Evolutionary conservation across 768 basidiomycete species (phyloP), one percentile per base, ranked within the genome.

Genomic region (Mycena haematopus): DNA sequence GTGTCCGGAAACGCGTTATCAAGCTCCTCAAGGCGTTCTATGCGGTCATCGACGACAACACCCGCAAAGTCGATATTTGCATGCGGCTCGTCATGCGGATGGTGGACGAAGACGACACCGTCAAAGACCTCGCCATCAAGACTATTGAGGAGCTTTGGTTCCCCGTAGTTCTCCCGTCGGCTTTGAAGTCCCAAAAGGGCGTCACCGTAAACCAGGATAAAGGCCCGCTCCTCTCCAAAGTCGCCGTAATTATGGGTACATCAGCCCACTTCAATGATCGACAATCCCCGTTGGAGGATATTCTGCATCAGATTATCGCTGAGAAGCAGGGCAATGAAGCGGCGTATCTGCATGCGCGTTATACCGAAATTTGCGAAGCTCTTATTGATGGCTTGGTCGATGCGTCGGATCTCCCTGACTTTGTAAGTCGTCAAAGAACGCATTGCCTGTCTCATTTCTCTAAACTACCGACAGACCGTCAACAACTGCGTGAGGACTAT

Each of bases 101-200:
- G 81, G 73, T 89, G 44, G 97, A 99, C 68, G 95, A 97, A 71
- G 97, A 99, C 71, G 95, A 98, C 49, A 88, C 87, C 0, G 93
- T 99, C 65, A 96, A 93, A 80, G 96, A 98, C 55, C 83, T 98
- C 17, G 94, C 96, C 0, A 78, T 92, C 68, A 96, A 94, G 73
- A 88, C 93, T 0, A 76, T 98, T 38, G 94, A 96, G 67, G 96
- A 98, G 65, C 77, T 98, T 4, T 95, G 95, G 92, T 96, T 98
- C 72, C 81, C 83, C 45, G 76, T 74, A 22, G 29, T 69, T 4
- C 67, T 75, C 13, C 74, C 79, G 0, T 73, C 77, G 9, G 68
- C 77, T 44, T 58, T 76, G 63, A 87, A 83, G 67, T 70, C 76
- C 42, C 76, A 78, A 40, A 56, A 65, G 9, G 59, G 74, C 0